These are phyloP conservation scores for Leishmania major DNA, from an alignment of 208 protist species.

Conservation along the genomic window DNA sequence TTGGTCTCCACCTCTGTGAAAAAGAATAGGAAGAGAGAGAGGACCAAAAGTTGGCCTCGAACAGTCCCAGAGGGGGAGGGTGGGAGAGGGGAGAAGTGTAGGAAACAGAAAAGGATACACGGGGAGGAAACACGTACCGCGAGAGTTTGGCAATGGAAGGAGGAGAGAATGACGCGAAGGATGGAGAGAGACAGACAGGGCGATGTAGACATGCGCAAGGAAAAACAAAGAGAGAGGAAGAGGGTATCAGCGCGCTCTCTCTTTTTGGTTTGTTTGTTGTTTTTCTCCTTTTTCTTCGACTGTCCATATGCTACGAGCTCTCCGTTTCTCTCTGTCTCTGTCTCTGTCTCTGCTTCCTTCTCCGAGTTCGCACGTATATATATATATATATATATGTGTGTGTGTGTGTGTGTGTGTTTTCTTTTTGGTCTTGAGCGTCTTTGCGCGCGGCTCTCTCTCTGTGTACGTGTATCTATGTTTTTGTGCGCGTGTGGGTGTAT, in stretches of 20 bases:
- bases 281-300: neutral
- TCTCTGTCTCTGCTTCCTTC: slow-evolving; percentile 1
- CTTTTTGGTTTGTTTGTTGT: slow-evolving; percentile 11
- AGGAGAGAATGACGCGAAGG: neutral
- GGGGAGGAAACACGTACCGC: neutral
- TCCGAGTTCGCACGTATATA: neutral
- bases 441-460: neutral
- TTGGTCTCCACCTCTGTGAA: neutral
- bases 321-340: neutral
- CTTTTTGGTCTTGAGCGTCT: no score
- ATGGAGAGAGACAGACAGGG: neutral
- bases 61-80: no score
- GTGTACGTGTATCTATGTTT: neutral
- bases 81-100: neutral
- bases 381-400: neutral
- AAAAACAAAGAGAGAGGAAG: neutral
- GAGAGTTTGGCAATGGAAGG: neutral
- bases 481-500: neutral
- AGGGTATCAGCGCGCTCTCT: neutral
- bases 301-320: neutral
- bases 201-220: neutral
- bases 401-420: neutral
- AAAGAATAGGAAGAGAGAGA: neutral
- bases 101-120: neutral
- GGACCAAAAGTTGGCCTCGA: neutral